phyloP scores from a whole-genome alignment of 306 rosid genomes.

The Trifolium pratense region DNA sequence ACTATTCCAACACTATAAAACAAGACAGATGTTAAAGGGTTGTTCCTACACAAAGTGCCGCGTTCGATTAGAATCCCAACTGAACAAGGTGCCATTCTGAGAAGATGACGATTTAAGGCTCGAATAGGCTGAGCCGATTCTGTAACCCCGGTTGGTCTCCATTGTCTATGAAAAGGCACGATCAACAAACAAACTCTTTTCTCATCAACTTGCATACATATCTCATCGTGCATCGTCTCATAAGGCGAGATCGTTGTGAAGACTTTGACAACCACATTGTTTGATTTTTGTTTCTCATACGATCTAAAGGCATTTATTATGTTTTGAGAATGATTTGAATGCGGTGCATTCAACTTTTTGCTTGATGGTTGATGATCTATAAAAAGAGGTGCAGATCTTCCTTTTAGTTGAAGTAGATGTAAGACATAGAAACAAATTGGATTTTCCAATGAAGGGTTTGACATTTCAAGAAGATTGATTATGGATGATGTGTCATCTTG shows the following conservation, averaged over 20 bases:
- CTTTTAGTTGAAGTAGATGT: constrained; percentile 55
- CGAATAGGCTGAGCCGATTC: constrained; percentile 38
- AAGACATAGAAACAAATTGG: constrained; percentile 59
- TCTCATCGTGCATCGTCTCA: constrained; percentile 68
- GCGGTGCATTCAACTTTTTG: not conserved
- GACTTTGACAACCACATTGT: constrained; percentile 40
- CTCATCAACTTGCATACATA: constrained; percentile 54
- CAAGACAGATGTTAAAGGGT: not conserved
- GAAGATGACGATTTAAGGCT: constrained; percentile 57
- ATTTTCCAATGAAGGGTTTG: constrained; percentile 47
- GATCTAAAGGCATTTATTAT: constrained; percentile 56
- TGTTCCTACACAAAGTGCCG: not conserved
- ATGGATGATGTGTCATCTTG: constrained; percentile 55
- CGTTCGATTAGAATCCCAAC: constrained; percentile 64
- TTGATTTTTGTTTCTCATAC: constrained; percentile 36
- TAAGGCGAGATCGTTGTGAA: constrained; percentile 62
- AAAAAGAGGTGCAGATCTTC: constrained; percentile 58
- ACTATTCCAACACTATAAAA: constrained; percentile 48
- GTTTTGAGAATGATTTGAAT: constrained; percentile 36
- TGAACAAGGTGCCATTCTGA: constrained; percentile 58
- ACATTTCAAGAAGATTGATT: constrained; percentile 58
- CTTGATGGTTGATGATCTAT: constrained; percentile 39
- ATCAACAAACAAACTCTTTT: constrained; percentile 54
- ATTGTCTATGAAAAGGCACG: constrained; percentile 57
- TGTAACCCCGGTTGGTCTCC: not conserved